Base-by-base conservation (phyloP, 2,329 filamentous ascomycete species). In the Cryphonectria parasitica region DNA sequence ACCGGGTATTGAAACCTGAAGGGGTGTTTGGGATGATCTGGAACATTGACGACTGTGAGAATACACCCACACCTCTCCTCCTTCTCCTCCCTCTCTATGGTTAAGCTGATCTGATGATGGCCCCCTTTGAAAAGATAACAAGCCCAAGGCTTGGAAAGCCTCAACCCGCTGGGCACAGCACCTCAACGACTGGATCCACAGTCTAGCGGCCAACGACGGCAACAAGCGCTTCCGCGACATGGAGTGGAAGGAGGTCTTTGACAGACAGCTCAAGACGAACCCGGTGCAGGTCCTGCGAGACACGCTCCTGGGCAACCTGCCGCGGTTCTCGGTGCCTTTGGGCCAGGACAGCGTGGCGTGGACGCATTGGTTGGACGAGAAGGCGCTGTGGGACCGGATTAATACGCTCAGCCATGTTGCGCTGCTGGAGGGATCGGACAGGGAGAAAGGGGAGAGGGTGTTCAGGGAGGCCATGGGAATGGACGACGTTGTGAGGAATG, bases 361-460 rank as follows among this genome's bases (percentile, higher is more conserved):
- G 83, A 87, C 85, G 31, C 84, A 87, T 0, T 88, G 85, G 84
- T 77, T 92, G 70, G 82, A 79, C 39, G 84, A 86, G 70, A 86
- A 92, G 65, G 85, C 83, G 68, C 79, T 93, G 64, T 92, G 90
- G 88, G 84, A 86, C 67, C 84, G 92, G 49, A 84, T 90, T 71
- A 83, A 83, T 64, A 94, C 91, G 17, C 80, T 93, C 70, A 92
- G 90, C 75, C 90, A 93, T 77, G 86, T 94, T 72, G 86, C 88
- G 4, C 83, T 90, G 67, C 79, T 92, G 17, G 78, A 85, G 63
- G 87, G 84, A 1, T 81, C 85, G 67, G 82, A 84, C 61, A 84
- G 83, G 74, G 82, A 81, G 69, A 79, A 82, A 58, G 85, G 87
- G 62, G 82, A 83, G 69, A 82, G 81, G 60, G 79, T 81, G 70